Base-by-base conservation (phyloP, 495 filamentous ascomycete genomes). In the Acidomyces sp. region DNA sequence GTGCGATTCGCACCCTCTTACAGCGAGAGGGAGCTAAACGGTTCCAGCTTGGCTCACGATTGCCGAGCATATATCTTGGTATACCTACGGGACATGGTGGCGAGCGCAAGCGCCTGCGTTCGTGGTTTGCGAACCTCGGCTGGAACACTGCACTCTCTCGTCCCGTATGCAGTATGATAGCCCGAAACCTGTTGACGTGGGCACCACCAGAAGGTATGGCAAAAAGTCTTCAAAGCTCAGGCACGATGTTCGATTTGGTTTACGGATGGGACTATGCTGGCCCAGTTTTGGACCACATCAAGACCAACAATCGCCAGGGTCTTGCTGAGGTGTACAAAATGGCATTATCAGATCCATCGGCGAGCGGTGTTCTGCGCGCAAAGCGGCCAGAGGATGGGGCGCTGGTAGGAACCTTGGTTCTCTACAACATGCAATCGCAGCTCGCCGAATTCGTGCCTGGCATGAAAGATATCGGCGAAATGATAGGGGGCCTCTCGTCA, bases 251-350 rank as follows among this genome's bases (percentile, higher is more conserved):
- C 49, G 85, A 93, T 48, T 69, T 93, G 15, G 78, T 92, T 21
- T 80, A 83, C 53, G 85, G 85, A 12, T 71, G 69, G 56, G 78
- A 85, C 37, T 79, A 83, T 53, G 69, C 80, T n/a, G 75, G 77
- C 5, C 67, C 71, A 18, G 77, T 88, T 22, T 64, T 90, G 11
- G 74, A 78, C 37, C 82, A 88, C 52, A 72, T 92, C 38, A 73
- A 73, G 30, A 76, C 77, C 0, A 75, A 78, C 55, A 75, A 82
- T 11, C 69, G 75, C n/a, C 80, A 82, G 42, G 85, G 85, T 18
- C 75, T 88, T n/a, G 68, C 78, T 9, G 82, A 86, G 43, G 74
- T 92, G 15, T 93, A 93, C 60, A 71, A 75, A 22, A 65, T 82
- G 23, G 85, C 85, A 3, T 66, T 93, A 2, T 65, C 74, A 22